These are phyloP conservation scores for Akebia trifoliata DNA, from an alignment of 164 flowering plant species.

Conservation along the genomic window DNA sequence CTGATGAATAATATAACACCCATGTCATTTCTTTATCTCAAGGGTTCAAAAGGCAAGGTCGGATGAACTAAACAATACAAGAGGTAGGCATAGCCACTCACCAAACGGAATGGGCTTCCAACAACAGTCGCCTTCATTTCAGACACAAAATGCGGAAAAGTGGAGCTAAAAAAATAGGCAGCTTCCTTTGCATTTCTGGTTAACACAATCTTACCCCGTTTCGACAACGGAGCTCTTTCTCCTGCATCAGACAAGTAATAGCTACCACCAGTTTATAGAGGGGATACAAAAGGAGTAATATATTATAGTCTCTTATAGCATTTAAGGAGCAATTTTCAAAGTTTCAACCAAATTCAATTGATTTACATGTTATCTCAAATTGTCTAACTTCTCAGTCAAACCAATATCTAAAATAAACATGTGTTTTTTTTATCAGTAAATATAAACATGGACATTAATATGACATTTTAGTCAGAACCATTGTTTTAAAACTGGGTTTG, in stretches of 20 bases:
- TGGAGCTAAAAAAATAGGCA: neutral
- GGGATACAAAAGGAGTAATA: too few species aligned
- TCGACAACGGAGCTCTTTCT: neutral
- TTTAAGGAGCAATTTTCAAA: neutral
- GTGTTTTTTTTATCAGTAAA: neutral
- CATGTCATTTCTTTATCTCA: too few species aligned
- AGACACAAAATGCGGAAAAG: neutral
- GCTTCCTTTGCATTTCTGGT: neutral
- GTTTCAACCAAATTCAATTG: neutral
- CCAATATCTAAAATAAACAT: neutral
- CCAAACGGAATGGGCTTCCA: neutral
- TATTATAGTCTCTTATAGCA: too few species aligned
- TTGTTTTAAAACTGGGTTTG: too few species aligned
- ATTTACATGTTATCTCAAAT: too few species aligned
- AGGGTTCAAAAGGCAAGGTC: too few species aligned
- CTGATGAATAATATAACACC: too few species aligned
- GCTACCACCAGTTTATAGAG: too few species aligned
- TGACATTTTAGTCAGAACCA: too few species aligned
- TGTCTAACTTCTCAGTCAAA: neutral
- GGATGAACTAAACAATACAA: too few species aligned
- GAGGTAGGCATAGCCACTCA: neutral
- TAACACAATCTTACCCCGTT: neutral
- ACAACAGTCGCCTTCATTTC: neutral
- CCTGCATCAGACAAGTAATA: too few species aligned
- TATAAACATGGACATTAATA: too few species aligned